Conservation (phyloP, 2,329 filamentous ascomycete genomes). For the Aureobasidium sp. region DNA sequence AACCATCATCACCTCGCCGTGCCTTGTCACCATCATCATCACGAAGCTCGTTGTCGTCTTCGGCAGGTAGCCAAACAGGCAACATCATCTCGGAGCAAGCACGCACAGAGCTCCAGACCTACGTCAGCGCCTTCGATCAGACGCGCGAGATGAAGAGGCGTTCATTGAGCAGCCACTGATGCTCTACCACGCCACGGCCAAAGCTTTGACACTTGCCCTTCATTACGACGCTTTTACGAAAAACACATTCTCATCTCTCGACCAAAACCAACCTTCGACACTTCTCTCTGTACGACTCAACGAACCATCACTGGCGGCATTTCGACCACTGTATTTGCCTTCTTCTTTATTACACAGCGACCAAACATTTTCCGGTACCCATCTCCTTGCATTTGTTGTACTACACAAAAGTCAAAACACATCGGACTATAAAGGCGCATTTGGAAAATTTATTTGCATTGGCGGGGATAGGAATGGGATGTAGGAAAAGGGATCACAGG, state of each 20-base stretch:
- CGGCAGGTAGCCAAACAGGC: conserved; percentile 38
- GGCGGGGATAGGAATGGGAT: not conserved
- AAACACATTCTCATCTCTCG: not conserved
- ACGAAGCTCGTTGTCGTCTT: conserved; percentile 73
- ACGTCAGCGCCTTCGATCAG: conserved; percentile 83
- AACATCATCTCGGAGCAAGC: conserved; percentile 63
- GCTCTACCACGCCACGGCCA: conserved; percentile 9
- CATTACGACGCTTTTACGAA: conserved; percentile 5
- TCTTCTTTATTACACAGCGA: not conserved
- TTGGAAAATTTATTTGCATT: not conserved
- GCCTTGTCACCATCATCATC: conserved; percentile 57
- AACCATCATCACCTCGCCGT: conserved; percentile 17
- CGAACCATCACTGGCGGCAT: not conserved
- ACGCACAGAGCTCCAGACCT: conserved; percentile 70
- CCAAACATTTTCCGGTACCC: not conserved
- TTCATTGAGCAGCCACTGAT: conserved; percentile 16
- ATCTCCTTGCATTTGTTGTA: conserved; percentile 5
- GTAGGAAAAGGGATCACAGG: conserved; percentile 6
- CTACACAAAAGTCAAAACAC: conserved; percentile 5
- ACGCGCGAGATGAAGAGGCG: conserved; percentile 50
- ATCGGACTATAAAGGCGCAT: conserved; percentile 8
- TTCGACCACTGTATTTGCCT: not conserved
- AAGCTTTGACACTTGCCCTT: not conserved
- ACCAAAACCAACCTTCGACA: not conserved
- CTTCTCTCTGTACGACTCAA: conserved; percentile 8